Evolutionary conservation across 1,139 yeast species (phyloP).

Genomic region (Taphrina deformans): DNA sequence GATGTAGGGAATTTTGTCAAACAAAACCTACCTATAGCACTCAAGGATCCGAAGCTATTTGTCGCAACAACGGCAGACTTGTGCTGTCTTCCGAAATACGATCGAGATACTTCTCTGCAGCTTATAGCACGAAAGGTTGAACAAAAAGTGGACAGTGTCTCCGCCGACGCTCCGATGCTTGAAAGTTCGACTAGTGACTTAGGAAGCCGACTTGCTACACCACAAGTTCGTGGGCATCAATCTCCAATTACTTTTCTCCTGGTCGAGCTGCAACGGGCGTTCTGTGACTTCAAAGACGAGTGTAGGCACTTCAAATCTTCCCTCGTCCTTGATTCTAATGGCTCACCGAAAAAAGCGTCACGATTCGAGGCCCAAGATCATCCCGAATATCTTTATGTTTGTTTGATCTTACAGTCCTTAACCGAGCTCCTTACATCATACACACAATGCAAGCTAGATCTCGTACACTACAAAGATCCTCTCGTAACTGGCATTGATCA

Average conservation of each 20-base stretch:
- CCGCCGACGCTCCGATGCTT: not conserved
- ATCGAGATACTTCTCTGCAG: constrained; percentile 40
- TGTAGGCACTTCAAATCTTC: not conserved
- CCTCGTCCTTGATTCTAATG: not conserved
- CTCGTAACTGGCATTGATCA: not conserved
- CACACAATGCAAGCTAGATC: constrained; percentile 76
- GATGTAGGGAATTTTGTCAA: constrained; percentile 59
- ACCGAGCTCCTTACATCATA: constrained; percentile 77
- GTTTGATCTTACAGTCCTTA: constrained; percentile 66
- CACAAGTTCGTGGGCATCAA: constrained; percentile 8
- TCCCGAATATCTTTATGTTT: constrained; percentile 61
- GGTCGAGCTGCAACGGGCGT: not conserved
- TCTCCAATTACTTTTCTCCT: not conserved
- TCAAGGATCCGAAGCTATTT: constrained; percentile 61
- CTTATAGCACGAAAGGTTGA: constrained; percentile 44
- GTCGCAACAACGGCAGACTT: constrained; percentile 56
- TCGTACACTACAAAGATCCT: constrained; percentile 56
- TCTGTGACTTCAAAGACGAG: not conserved
- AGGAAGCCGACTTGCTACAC: not conserved
- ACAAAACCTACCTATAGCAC: constrained; percentile 57
- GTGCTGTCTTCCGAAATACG: constrained; percentile 44
- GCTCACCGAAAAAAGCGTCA: not conserved
- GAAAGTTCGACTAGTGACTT: not conserved
- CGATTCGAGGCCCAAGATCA: constrained; percentile 43
- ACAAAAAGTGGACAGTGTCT: not conserved